Evolutionary conservation across 2,329 filamentous ascomycete species (phyloP).

Genomic region (Ascochyta viciae-villosae): DNA sequence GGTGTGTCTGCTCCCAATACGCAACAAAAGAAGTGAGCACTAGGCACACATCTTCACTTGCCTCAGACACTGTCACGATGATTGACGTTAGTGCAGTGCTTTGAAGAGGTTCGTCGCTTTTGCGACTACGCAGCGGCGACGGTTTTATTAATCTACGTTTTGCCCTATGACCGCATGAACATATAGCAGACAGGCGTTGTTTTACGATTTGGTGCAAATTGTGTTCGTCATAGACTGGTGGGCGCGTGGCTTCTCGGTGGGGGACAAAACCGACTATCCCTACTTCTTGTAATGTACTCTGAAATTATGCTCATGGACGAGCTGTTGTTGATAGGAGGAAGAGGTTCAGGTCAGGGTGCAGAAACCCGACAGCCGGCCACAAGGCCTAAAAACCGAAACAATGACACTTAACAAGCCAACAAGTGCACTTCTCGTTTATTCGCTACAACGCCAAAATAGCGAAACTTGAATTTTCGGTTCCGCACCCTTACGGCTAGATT

Average conservation of each 20-base stretch:
- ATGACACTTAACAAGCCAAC: constrained; percentile 6
- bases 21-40: constrained; percentile 45
- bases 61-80: constrained; percentile 2
- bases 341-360: not conserved
- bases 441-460: constrained; percentile 5
- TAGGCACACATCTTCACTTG: constrained; percentile 1
- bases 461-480: not conserved
- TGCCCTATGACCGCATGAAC: constrained; percentile 4
- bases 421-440: constrained; percentile 14
- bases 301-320: constrained; percentile 6
- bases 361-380: constrained; percentile 3
- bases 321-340: constrained; percentile 13
- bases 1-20: constrained; percentile 41
- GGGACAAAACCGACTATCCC: constrained; percentile 2
- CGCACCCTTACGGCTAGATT: not conserved
- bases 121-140: constrained; percentile 3
- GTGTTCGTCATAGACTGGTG: constrained; percentile 12
- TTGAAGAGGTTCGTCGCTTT: constrained; percentile 8
- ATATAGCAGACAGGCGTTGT: constrained; percentile 14
- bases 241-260: constrained; percentile 4
- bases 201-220: constrained; percentile 2
- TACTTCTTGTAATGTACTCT: constrained; percentile 28
- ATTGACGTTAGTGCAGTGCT: constrained; percentile 13
- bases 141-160: constrained; percentile 6
- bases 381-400: constrained; percentile 11